phyloP scores from a whole-genome alignment of 495 filamentous ascomycete species.

The Pyrenopolyporus hunteri region DNA sequence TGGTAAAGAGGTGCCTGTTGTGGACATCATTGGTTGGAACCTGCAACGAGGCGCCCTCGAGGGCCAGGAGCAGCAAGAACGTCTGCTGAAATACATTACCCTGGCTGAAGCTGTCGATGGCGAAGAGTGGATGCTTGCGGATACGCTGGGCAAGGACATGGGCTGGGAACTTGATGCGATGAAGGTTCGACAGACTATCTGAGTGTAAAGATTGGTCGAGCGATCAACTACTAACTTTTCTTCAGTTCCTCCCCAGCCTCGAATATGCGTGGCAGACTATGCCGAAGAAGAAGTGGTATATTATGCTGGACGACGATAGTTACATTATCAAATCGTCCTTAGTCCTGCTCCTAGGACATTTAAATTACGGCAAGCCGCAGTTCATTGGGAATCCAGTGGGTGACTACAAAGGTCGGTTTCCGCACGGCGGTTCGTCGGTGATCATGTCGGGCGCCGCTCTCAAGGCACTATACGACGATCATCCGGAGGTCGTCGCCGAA shows the following conservation, averaged over 20 bases:
- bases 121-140: constrained; percentile 45
- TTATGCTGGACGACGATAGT: constrained; percentile 56
- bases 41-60: constrained; percentile 35
- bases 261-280: constrained; percentile 49
- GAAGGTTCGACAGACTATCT: constrained; percentile 47
- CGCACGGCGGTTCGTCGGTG: constrained; percentile 55
- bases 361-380: constrained; percentile 47
- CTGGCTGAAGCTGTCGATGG: constrained; percentile 44
- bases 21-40: constrained; percentile 46
- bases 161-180: constrained; percentile 58
- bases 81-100: constrained; percentile 46
- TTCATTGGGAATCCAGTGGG: constrained; percentile 59
- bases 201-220: neutral
- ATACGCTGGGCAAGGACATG: constrained; percentile 42
- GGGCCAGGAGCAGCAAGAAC: constrained; percentile 37
- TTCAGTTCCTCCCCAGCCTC: constrained; percentile 51
- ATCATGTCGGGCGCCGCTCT: constrained; percentile 53
- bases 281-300: constrained; percentile 57
- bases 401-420: constrained; percentile 54
- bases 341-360: constrained; percentile 45
- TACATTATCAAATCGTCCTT: constrained; percentile 52
- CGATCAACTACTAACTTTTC: constrained; percentile 6
- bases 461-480: constrained; percentile 40
- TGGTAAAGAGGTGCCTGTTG: constrained; percentile 40
- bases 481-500: constrained; percentile 40